Conservation (phyloP, 768 basidiomycete genomes). For the Tephrocybe sp. region DNA sequence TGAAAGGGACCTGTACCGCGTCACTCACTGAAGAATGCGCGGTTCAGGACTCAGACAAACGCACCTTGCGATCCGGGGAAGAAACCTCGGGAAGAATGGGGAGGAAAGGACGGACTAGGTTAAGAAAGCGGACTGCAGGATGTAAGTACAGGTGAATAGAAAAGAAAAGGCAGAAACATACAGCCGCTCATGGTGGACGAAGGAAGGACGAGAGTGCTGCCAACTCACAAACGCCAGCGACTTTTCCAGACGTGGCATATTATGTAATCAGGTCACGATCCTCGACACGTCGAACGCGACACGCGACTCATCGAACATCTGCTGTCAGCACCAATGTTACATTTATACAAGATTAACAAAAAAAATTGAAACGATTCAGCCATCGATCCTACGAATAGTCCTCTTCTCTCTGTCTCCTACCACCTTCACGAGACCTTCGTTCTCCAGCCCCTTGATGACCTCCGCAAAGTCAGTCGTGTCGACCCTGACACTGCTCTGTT, state of each 20-base stretch:
- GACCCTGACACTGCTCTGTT: conserved; percentile 83
- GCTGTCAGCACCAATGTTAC: too few species aligned
- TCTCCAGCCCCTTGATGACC: conserved; percentile 75
- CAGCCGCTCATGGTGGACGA: conserved; percentile 74
- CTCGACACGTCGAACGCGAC: conserved; percentile 10
- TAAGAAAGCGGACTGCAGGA: conserved; percentile 85
- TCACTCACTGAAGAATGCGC: not conserved
- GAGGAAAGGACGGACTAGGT: conserved; percentile 97
- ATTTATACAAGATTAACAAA: not conserved
- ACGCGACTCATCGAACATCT: too few species aligned
- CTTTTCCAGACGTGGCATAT: conserved; percentile 43
- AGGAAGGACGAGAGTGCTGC: conserved; percentile 19
- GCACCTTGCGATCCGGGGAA: conserved; percentile 94
- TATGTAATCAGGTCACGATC: conserved; percentile 27
- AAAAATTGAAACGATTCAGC: conserved; percentile 14
- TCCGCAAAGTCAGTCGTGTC: conserved; percentile 81
- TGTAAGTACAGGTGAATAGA: conserved; percentile 7
- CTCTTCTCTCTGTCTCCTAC: conserved; percentile 86
- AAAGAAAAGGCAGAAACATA: conserved; percentile 37
- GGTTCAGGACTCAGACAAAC: conserved; percentile 6
- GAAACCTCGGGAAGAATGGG: conserved; percentile 96
- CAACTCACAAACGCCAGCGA: conserved; percentile 23
- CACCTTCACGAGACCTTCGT: conserved; percentile 84
- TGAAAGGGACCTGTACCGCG: conserved; percentile 83
- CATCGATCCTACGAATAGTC: conserved; percentile 71